Conservation (phyloP, 495 filamentous ascomycete species). For the Xylaria longipes region DNA sequence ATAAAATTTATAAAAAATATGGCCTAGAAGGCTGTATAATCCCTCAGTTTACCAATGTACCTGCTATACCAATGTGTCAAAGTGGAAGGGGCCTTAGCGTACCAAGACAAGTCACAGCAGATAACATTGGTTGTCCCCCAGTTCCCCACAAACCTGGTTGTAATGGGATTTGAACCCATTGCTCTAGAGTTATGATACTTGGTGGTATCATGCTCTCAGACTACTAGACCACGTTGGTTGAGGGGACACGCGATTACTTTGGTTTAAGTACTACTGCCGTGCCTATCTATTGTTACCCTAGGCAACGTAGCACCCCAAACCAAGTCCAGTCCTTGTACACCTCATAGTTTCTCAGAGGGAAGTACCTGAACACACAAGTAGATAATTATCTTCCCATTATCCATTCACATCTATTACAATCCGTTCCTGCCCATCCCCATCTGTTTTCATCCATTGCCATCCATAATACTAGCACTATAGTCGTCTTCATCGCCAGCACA, state of each 20-base stretch:
- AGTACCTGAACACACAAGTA: neutral
- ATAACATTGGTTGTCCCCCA: slow-evolving; percentile 1
- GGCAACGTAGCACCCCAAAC: neutral
- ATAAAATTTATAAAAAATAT: slow-evolving; percentile 6
- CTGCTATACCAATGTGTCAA: neutral
- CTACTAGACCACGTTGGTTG: slow-evolving; percentile 20
- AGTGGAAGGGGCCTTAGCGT: neutral
- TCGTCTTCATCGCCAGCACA: neutral
- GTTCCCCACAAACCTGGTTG: slow-evolving; percentile 5
- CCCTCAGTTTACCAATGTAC: slow-evolving; percentile 17
- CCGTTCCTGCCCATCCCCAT: neutral
- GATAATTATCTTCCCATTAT: neutral
- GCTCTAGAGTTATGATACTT: slow-evolving; percentile 12
- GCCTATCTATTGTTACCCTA: neutral
- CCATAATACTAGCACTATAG: neutral
- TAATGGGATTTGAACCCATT: slow-evolving; percentile 22
- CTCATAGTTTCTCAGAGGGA: neutral
- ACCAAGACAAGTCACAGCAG: neutral
- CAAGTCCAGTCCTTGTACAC: neutral
- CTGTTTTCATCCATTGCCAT: neutral
- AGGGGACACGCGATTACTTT: neutral
- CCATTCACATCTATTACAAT: neutral
- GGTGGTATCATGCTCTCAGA: slow-evolving; percentile 1
- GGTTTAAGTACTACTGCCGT: neutral
- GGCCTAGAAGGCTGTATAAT: neutral